Evolutionary conservation across 2,329 filamentous ascomycete genomes (phyloP), one percentile per base, ranked within the genome.

Genomic region (Penicillium psychrosexuale): DNA sequence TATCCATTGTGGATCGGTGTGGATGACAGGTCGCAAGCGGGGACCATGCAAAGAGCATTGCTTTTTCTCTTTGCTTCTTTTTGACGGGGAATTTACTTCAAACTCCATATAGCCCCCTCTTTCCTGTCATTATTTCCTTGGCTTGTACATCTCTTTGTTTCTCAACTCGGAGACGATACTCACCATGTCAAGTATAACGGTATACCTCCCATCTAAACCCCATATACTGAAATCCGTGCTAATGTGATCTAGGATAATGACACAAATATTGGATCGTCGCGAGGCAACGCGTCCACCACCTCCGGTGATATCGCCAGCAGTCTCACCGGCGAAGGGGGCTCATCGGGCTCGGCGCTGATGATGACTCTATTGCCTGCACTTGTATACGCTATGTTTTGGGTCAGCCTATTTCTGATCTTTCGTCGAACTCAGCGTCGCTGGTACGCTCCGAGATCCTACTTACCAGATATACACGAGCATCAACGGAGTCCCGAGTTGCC

Each of bases 301-400:
- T 66, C 68, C 3, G 66, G 69, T 12, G 66, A 74, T 22, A 57
- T 68, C 5, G 61, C 70, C 13, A 59, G 63, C 30, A 58, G 56
- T 8, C 57, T 75, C 24, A 72, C 67, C 2, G 66, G 69, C 22
- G 63, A 55, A 8, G 66, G 65, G 13, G 77, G 80, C 27, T 81
- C 78, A n/a, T 83, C 82, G 3, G 67, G 78, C 30, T 81, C 77
- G 5, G 71, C 72, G 1, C 67, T 82, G 50, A 51, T 81, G 19
- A 77, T 76, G 24, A 81, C 79, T n/a, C 68, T 82, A 15, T 65
- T 78, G 8, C 79, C 79, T 2, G 71, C 76, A 5, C 62, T 78
- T 48, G 53, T 79, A 38, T 72, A 80, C 48, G 73, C 78, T 6
- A 48, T 66, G 2, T 72, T 78, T 40, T 74, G 75, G 65, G 70